Conservation (phyloP, 202 grass and related monocot genomes). For the Brachypodium distachyon region DNA sequence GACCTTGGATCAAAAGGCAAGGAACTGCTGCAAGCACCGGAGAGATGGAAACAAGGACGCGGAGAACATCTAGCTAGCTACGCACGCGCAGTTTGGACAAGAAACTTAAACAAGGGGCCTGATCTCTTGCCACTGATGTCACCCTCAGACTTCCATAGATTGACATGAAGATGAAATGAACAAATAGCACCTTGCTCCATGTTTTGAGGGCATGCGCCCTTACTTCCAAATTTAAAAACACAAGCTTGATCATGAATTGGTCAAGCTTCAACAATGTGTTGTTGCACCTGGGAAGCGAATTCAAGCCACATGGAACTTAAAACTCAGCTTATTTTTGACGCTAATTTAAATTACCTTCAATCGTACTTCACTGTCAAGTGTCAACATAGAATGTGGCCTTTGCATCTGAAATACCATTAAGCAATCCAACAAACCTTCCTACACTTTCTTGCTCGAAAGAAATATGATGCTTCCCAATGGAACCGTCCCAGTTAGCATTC, state of each 20-base stretch:
- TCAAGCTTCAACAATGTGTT: neutral
- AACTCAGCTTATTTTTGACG: neutral
- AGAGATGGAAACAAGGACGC: neutral
- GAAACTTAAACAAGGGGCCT: conserved; percentile 38
- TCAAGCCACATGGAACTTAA: neutral
- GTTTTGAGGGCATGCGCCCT: conserved; percentile 68
- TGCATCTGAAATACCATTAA: neutral
- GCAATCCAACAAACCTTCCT: neutral
- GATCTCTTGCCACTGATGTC: conserved; percentile 58
- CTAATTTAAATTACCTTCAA: neutral
- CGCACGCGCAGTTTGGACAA: conserved; percentile 21
- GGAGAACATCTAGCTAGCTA: conserved; percentile 10
- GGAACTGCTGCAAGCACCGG: neutral
- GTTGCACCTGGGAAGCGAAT: conserved; percentile 13
- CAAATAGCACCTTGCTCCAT: conserved; percentile 48
- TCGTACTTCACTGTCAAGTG: neutral
- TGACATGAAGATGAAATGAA: conserved; percentile 52
- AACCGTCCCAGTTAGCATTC: conserved; percentile 10
- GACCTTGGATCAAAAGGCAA: conserved; percentile 36
- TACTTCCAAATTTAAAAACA: conserved; percentile 43
- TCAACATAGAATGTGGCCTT: neutral
- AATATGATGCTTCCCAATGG: neutral
- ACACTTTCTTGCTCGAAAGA: neutral
- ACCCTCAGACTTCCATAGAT: conserved; percentile 50
- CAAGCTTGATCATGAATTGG: conserved; percentile 11